Percentiles rank a stretch among this genome's conserved stretches.
phyloP scores from a whole-genome alignment of 2,329 filamentous ascomycete species.

The Aureobasidium sp. region DNA sequence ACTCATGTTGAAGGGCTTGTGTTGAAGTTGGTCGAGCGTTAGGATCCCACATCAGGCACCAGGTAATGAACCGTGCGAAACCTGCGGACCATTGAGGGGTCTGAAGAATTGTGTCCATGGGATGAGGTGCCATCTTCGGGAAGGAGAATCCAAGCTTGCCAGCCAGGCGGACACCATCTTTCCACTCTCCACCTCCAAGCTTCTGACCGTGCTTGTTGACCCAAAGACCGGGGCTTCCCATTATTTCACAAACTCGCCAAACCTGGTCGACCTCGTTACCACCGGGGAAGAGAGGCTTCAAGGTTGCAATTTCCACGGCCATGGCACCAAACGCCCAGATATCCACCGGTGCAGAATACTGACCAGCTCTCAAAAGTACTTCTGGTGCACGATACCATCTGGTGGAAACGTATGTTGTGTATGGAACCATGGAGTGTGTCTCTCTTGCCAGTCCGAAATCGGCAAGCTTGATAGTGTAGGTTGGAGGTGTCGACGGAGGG shows the following conservation, averaged over 20 bases:
- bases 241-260: conserved; percentile 97
- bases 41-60: conserved; percentile 99
- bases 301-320: conserved; percentile 93
- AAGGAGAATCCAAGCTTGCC: conserved; percentile 98
- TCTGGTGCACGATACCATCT: conserved; percentile 93
- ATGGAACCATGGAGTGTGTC: conserved; percentile 90
- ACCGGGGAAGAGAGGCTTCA: conserved; percentile 94
- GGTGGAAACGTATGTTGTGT: conserved; percentile 97
- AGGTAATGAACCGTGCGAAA: conserved; percentile 88
- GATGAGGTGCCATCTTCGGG: conserved; percentile 95
- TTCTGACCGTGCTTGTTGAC: conserved; percentile 81
- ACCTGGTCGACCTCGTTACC: conserved; percentile 98
- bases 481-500: conserved; percentile 84
- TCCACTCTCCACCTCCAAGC: conserved; percentile 95
- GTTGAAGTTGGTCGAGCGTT: conserved; percentile 83
- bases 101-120: conserved; percentile 89
- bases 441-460: conserved; percentile 97
- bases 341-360: conserved; percentile 95
- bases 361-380: conserved; percentile 83
- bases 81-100: conserved; percentile 84
- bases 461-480: conserved; percentile 95
- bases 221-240: conserved; percentile 98
- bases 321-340: conserved; percentile 98
- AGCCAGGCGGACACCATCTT: conserved; percentile 82
- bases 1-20: conserved; percentile 92